Percentiles rank a stretch among this genome's conserved stretches.
These are phyloP conservation scores for Diplocarpon mali DNA, from an alignment of 2,329 filamentous ascomycete species.

Conservation along the genomic window DNA sequence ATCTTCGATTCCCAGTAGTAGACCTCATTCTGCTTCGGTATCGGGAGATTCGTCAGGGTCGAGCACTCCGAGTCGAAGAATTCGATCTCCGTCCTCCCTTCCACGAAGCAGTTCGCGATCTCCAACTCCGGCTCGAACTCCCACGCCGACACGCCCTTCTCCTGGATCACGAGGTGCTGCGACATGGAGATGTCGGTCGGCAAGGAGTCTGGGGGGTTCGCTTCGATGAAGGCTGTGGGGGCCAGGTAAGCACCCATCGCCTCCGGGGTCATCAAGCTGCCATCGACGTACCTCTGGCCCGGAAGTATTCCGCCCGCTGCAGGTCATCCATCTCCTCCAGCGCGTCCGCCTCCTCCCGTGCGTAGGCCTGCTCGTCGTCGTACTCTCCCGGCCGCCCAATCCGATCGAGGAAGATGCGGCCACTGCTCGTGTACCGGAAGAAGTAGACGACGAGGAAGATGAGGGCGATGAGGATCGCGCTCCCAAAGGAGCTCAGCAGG, in stretches of 20 bases:
- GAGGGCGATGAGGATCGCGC: constrained; percentile 72
- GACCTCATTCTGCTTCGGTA: constrained; percentile 97
- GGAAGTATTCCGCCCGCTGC: constrained; percentile 77
- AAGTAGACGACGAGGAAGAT: constrained; percentile 80
- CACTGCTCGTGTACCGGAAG: constrained; percentile 79
- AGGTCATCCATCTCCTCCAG: constrained; percentile 93
- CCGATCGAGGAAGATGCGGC: constrained; percentile 85
- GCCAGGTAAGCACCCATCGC: constrained; percentile 9
- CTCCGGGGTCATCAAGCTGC: not conserved
- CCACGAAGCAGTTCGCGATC: constrained; percentile 97
- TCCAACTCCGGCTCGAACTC: constrained; percentile 99
- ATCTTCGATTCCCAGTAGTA: constrained; percentile 99
- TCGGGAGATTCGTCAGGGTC: constrained; percentile 69
- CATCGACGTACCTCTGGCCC: constrained; percentile 70
- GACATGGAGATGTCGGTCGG: constrained; percentile 96
- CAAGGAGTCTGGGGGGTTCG: constrained; percentile 87
- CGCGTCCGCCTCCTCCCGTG: constrained; percentile 87
- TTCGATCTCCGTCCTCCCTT: constrained; percentile 91
- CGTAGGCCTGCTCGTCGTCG: constrained; percentile 93
- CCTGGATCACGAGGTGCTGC: constrained; percentile 95
- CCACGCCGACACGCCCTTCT: constrained; percentile 99
- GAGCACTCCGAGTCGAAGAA: constrained; percentile 98
- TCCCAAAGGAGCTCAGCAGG: constrained; percentile 86
- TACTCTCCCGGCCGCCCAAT: constrained; percentile 91
- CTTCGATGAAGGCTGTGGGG: constrained; percentile 72